These are phyloP conservation scores for Corylus americana DNA, from an alignment of 306 rosid genomes.

Conservation along the genomic window DNA sequence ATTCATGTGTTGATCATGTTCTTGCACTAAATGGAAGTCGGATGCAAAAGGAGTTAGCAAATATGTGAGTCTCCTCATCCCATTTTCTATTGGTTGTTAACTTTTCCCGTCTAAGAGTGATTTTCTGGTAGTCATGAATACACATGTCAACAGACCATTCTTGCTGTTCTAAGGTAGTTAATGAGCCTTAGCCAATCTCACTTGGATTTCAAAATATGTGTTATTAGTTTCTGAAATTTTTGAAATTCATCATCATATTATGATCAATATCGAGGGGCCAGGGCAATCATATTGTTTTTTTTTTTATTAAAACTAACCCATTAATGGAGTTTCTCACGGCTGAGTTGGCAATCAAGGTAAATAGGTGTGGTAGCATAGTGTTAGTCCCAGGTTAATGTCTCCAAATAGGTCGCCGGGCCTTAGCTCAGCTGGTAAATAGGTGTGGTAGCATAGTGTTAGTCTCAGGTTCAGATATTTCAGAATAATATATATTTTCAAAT, in stretches of 20 bases:
- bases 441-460: not conserved
- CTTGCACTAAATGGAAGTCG: constrained; percentile 69
- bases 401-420: not conserved
- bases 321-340: not conserved
- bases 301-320: not conserved
- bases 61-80: constrained; percentile 55
- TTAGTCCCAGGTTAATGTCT: not conserved
- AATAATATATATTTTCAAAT: not conserved
- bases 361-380: not conserved
- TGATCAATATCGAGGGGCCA: too few relatives aligned
- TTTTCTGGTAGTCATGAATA: constrained; percentile 14
- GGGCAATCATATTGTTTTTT: not conserved
- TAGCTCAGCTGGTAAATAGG: not conserved
- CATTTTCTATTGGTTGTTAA: constrained; percentile 12
- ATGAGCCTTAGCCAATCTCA: not conserved
- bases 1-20: constrained; percentile 52
- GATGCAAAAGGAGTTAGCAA: constrained; percentile 75
- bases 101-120: constrained; percentile 7
- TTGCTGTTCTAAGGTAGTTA: not conserved
- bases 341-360: not conserved
- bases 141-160: constrained; percentile 8
- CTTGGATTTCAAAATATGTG: not conserved
- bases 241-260: not conserved
- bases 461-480: not conserved
- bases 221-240: not conserved